Percentiles rank a stretch among this genome's conserved stretches.
Conservation (phyloP, 768 basidiomycete genomes). For the Sarcomyxa edulis region DNA sequence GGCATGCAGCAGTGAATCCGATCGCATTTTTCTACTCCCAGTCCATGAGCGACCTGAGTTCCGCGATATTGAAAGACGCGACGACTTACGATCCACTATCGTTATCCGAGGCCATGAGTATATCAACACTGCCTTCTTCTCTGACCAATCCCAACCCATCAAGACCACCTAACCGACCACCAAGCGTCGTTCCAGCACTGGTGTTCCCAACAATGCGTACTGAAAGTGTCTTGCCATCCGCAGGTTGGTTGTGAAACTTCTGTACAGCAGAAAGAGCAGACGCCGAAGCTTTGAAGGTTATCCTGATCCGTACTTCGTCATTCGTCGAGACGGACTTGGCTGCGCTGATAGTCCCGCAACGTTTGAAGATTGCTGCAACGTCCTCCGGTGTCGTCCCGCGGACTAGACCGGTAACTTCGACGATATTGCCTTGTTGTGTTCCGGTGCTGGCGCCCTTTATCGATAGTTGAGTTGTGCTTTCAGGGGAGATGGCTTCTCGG, state of each 20-base stretch:
- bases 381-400: conserved; percentile 78
- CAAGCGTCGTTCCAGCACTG: conserved; percentile 45
- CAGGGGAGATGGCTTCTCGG: conserved; percentile 45
- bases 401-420: conserved; percentile 71
- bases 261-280: conserved; percentile 64
- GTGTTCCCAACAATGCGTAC: conserved; percentile 58
- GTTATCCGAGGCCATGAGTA: conserved; percentile 47
- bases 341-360: conserved; percentile 56
- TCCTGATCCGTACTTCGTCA: conserved; percentile 52
- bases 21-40: conserved; percentile 75
- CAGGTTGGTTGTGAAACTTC: conserved; percentile 76
- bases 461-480: conserved; percentile 31
- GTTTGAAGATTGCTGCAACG: conserved; percentile 81
- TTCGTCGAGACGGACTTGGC: conserved; percentile 18
- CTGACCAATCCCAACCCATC: conserved; percentile 50
- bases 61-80: neutral
- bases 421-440: conserved; percentile 53
- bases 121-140: conserved; percentile 50
- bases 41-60: neutral
- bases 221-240: conserved; percentile 71
- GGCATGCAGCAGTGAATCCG: conserved; percentile 61
- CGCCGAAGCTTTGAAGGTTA: conserved; percentile 63
- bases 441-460: conserved; percentile 65
- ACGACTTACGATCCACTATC: conserved; percentile 52
- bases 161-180: conserved; percentile 45